phyloP scores from a whole-genome alignment of 768 basidiomycete genomes.

The Suillus decipiens region DNA sequence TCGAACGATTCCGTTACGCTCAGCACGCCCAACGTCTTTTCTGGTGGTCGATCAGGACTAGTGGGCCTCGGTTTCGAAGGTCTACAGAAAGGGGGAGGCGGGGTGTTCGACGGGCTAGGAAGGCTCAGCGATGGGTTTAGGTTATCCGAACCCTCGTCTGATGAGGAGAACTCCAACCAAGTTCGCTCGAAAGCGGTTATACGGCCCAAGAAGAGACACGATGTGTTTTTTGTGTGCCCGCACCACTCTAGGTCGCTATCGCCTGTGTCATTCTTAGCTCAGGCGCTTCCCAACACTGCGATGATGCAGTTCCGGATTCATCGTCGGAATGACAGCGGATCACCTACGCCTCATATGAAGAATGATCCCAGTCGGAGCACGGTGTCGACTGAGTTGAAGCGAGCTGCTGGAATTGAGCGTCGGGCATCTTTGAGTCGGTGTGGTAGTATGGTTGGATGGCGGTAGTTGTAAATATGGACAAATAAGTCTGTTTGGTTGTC shows the following conservation, averaged over 20 bases:
- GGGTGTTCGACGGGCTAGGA: conserved; percentile 30
- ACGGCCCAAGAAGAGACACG: conserved; percentile 24
- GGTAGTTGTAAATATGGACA: conserved; percentile 13
- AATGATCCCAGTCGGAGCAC: conserved; percentile 24
- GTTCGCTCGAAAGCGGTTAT: conserved; percentile 18
- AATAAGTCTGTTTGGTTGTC: conserved; percentile 6
- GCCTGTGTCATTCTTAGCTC: conserved; percentile 16
- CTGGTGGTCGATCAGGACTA: not conserved
- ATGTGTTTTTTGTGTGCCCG: conserved; percentile 31
- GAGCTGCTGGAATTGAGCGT: conserved; percentile 28
- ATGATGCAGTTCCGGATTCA: conserved; percentile 17
- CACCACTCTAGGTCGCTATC: conserved; percentile 4
- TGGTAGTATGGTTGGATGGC: conserved; percentile 18
- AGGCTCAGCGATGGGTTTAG: conserved; percentile 30
- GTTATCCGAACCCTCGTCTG: conserved; percentile 1
- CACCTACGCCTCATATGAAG: conserved; percentile 23
- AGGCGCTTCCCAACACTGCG: conserved; percentile 9
- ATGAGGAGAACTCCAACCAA: not conserved
- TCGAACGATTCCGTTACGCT: not conserved
- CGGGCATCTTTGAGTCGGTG: conserved; percentile 22
- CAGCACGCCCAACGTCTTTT: not conserved
- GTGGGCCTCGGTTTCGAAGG: conserved; percentile 31
- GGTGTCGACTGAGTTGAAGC: conserved; percentile 33
- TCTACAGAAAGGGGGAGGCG: conserved; percentile 26
- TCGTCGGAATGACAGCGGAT: conserved; percentile 15